Evolutionary conservation across 495 filamentous ascomycete species (phyloP).

Genomic region (Penicillium salamii): DNA sequence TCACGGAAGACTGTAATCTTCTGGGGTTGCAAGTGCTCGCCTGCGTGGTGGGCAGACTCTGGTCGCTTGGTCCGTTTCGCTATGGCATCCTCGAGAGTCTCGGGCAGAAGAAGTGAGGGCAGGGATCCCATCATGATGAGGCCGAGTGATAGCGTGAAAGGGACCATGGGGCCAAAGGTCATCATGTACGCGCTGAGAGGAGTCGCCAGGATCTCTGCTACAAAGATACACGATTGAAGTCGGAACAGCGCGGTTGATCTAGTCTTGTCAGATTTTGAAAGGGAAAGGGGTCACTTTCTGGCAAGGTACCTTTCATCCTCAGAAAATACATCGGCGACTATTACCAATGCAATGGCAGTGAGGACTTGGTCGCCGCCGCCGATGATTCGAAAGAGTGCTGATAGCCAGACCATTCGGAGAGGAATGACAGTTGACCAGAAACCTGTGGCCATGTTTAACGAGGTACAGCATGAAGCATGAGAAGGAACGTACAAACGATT

Average conservation of each 20-base stretch:
- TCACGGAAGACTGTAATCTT: slow-evolving; percentile 14
- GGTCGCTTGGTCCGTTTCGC: slow-evolving; percentile 6
- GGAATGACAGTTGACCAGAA: slow-evolving; percentile 23
- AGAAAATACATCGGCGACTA: slow-evolving; percentile 32
- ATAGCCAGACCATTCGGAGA: slow-evolving; percentile 33
- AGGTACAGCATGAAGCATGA: neutral
- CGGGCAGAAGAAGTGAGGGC: slow-evolving; percentile 39
- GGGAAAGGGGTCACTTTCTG: neutral
- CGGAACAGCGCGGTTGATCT: slow-evolving; percentile 31
- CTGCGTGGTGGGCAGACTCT: neutral
- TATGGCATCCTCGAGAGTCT: slow-evolving; percentile 36
- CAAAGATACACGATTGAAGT: slow-evolving; percentile 14
- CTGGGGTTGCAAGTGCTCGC: neutral
- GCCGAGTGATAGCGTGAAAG: slow-evolving; percentile 23
- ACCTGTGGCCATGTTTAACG: slow-evolving; percentile 11
- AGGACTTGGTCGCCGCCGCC: slow-evolving; percentile 30
- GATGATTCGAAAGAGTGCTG: slow-evolving; percentile 22
- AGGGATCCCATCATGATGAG: slow-evolving; percentile 25
- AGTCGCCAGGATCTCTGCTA: slow-evolving; percentile 31
- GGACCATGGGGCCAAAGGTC: slow-evolving; percentile 23
- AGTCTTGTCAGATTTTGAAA: neutral
- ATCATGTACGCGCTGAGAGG: slow-evolving; percentile 33
- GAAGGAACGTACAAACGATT: neutral
- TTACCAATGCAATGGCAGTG: slow-evolving; percentile 20
- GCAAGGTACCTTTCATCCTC: slow-evolving; percentile 32